Percentiles rank a stretch among this genome's conserved stretches.
Evolutionary conservation across 1,139 yeast species (phyloP).

Genomic region (Scheffersomyces quercinus): DNA sequence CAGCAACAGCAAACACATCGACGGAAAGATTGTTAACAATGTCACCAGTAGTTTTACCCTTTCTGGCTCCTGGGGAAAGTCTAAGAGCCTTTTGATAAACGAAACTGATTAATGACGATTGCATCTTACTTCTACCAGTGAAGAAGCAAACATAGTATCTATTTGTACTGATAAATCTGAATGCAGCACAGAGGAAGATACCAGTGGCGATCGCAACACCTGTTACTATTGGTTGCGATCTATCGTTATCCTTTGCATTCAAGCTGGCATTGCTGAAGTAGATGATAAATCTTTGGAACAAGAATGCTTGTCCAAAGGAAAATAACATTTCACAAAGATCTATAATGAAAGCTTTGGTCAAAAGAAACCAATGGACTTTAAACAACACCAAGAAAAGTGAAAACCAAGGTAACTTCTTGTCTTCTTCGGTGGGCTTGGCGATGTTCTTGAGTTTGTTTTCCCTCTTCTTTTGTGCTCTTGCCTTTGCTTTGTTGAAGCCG

Average conservation of each 20-base stretch:
- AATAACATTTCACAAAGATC: conserved; percentile 22
- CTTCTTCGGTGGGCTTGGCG: conserved; percentile 15
- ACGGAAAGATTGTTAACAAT: conserved; percentile 40
- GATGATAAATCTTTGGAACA: conserved; percentile 31
- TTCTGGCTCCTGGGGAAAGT: conserved; percentile 39
- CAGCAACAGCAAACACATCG: conserved; percentile 30
- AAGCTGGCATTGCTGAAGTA: conserved; percentile 21
- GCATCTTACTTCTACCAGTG: conserved; percentile 17
- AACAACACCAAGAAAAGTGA: conserved; percentile 17
- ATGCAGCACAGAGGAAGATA: conserved; percentile 27
- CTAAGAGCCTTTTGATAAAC: conserved; percentile 36
- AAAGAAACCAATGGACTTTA: conserved; percentile 13
- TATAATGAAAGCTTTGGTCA: conserved; percentile 12
- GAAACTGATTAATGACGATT: conserved; percentile 28
- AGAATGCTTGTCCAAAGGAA: conserved; percentile 30
- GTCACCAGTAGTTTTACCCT: conserved; percentile 41
- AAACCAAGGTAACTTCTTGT: conserved; percentile 11
- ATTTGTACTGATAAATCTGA: conserved; percentile 27
- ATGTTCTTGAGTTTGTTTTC: conserved; percentile 7
- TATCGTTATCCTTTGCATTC: conserved; percentile 11
- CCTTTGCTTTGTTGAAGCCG: conserved; percentile 22
- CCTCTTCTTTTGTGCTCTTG: conserved; percentile 14
- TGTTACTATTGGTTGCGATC: conserved; percentile 22
- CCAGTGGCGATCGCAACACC: conserved; percentile 31
- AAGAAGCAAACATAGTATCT: conserved; percentile 22